These are phyloP conservation scores for Trichocomaceae sp. DNA, from an alignment of 2,329 filamentous ascomycete species.

Conservation along the genomic window DNA sequence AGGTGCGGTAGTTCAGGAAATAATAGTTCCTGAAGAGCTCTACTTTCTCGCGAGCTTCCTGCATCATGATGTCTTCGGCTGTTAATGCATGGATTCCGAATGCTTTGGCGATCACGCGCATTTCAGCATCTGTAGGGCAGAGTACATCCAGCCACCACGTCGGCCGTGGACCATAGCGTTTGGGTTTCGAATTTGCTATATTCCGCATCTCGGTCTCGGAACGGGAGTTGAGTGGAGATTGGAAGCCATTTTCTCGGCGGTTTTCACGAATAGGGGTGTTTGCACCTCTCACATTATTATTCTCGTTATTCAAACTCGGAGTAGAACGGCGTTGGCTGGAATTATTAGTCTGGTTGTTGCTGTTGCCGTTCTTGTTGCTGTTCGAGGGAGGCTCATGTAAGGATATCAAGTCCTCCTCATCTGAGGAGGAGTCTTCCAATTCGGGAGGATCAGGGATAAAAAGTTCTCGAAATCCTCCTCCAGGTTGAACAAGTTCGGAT, in stretches of 20 bases:
- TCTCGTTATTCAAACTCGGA: background rate
- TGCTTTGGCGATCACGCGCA: slow-evolving; percentile 85
- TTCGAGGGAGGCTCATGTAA: slow-evolving; percentile 8
- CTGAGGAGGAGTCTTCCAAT: slow-evolving; percentile 62
- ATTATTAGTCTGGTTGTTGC: slow-evolving; percentile 23
- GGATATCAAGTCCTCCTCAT: slow-evolving; percentile 45
- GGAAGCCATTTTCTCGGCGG: slow-evolving; percentile 16
- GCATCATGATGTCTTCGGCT: slow-evolving; percentile 92
- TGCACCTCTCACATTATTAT: background rate
- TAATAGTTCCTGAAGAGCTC: slow-evolving; percentile 97
- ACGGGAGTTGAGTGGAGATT: slow-evolving; percentile 21
- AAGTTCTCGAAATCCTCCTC: slow-evolving; percentile 74
- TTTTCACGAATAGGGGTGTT: slow-evolving; percentile 5
- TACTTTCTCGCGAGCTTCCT: slow-evolving; percentile 95
- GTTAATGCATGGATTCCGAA: slow-evolving; percentile 96
- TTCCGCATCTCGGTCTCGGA: slow-evolving; percentile 8
- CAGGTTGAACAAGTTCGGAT: slow-evolving; percentile 82
- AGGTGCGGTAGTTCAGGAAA: slow-evolving; percentile 96
- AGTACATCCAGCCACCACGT: slow-evolving; percentile 97
- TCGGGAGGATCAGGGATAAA: slow-evolving; percentile 82
- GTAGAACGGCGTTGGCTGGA: background rate
- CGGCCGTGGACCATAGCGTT: slow-evolving; percentile 70
- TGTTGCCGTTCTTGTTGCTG: slow-evolving; percentile 4
- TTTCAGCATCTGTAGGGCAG: slow-evolving; percentile 85
- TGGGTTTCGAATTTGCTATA: slow-evolving; percentile 29